A percentile compares a stretch with the other conserved stretches of the same genome.
Conservation (phyloP, 805 yeast species). For the Debaryomyces castellii region DNA sequence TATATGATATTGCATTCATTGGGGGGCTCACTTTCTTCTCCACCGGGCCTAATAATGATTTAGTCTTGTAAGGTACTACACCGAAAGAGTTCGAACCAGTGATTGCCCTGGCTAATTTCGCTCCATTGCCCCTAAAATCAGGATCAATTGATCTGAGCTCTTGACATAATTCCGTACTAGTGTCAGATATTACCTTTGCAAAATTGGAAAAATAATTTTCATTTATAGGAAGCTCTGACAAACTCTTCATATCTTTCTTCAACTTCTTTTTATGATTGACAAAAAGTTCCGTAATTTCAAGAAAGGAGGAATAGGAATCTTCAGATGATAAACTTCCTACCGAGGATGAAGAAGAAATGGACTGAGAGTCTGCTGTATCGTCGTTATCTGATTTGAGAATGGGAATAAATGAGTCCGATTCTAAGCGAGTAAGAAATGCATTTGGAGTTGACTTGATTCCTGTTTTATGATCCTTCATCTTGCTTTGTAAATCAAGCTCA, state of each 20-base stretch:
- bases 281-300: constrained; percentile 37
- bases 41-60: constrained; percentile 36
- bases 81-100: constrained; percentile 45
- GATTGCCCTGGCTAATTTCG: constrained; percentile 39
- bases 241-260: constrained; percentile 11
- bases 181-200: constrained; percentile 31
- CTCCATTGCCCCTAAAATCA: constrained; percentile 39
- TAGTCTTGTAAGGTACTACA: constrained; percentile 39
- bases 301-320: constrained; percentile 36
- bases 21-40: constrained; percentile 10
- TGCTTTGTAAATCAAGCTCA: constrained; percentile 36
- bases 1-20: constrained; percentile 22
- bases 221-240: constrained; percentile 15
- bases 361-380: constrained; percentile 5
- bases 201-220: constrained; percentile 29
- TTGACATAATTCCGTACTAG: constrained; percentile 32
- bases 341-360: constrained; percentile 20
- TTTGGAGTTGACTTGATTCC: neutral
- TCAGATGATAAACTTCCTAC: constrained; percentile 19
- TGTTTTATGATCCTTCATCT: neutral
- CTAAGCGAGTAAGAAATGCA: constrained; percentile 7
- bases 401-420: neutral
- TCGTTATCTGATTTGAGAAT: neutral
- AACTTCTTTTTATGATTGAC: constrained; percentile 25
- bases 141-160: constrained; percentile 38